These are phyloP conservation scores for Kluyveromyces nonfermentans DNA, from an alignment of 805 yeast species.

Conservation along the genomic window DNA sequence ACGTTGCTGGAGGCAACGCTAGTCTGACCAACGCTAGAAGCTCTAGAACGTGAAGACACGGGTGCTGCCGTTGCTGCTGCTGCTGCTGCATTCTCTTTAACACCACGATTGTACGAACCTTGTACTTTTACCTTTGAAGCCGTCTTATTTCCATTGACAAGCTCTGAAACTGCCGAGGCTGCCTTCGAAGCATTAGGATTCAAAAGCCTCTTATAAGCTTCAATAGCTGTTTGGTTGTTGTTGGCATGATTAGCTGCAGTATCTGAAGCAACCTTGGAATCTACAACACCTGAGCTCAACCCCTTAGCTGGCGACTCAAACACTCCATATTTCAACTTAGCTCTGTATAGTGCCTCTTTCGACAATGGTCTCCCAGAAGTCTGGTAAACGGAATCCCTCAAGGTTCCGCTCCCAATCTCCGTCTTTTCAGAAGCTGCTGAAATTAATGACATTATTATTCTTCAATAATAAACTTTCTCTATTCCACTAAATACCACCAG, in stretches of 20 bases:
- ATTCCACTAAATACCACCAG: too few relatives aligned
- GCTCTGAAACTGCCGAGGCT: conserved; percentile 17
- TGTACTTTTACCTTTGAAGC: not conserved
- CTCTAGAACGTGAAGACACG: conserved; percentile 1
- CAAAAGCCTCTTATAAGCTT: conserved; percentile 46
- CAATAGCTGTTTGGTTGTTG: conserved; percentile 51
- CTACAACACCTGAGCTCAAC: conserved; percentile 50
- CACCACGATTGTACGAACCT: not conserved
- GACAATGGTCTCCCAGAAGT: conserved; percentile 62
- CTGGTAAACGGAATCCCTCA: conserved; percentile 44
- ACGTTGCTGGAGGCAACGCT: conserved; percentile 1
- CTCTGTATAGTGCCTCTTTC: conserved; percentile 66
- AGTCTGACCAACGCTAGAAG: conserved; percentile 8
- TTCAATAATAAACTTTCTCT: not conserved
- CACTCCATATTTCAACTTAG: conserved; percentile 60
- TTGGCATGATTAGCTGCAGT: conserved; percentile 73
- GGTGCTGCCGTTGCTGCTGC: conserved; percentile 7
- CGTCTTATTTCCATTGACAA: not conserved
- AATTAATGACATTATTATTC: conserved; percentile 22
- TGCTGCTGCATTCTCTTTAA: not conserved
- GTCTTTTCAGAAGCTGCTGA: conserved; percentile 16
- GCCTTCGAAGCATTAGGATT: conserved; percentile 28
- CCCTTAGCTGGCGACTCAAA: conserved; percentile 41
- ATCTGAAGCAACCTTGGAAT: conserved; percentile 49
- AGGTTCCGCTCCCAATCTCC: conserved; percentile 2